These are phyloP conservation scores for Clitocybe nebularis DNA, from an alignment of 1,284 basidiomycete species.

Conservation along the genomic window DNA sequence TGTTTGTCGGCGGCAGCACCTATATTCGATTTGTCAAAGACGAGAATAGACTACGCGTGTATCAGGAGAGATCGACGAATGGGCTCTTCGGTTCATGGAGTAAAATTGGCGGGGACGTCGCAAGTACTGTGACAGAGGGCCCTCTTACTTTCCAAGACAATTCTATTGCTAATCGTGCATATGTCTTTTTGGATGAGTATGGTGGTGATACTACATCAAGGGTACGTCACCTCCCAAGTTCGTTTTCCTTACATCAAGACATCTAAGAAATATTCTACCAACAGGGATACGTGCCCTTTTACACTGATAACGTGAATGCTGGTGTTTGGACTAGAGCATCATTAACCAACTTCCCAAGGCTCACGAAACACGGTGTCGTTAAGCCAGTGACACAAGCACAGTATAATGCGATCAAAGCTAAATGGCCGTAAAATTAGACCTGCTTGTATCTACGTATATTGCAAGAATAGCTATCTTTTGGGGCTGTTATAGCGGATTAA, in stretches of 20 bases:
- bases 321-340: neutral
- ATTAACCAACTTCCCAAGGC: neutral
- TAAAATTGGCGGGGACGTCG: slow-evolving; percentile 6
- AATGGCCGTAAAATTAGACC: neutral
- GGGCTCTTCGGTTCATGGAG: slow-evolving; percentile 9
- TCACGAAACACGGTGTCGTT: neutral
- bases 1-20: slow-evolving; percentile 7
- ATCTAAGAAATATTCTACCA: neutral
- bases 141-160: slow-evolving; percentile 15
- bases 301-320: slow-evolving; percentile 3
- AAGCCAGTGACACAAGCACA: neutral
- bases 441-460: too few relatives aligned
- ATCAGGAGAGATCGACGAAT: slow-evolving; percentile 8
- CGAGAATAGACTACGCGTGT: slow-evolving; percentile 8
- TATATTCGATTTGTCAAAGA: slow-evolving; percentile 13
- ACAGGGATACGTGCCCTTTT: slow-evolving; percentile 13
- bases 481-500: too few relatives aligned
- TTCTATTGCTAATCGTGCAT: slow-evolving; percentile 5
- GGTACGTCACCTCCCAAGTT: slow-evolving; percentile 5
- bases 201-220: slow-evolving; percentile 4
- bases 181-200: slow-evolving; percentile 12
- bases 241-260: neutral
- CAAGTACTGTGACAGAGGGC: slow-evolving; percentile 9
- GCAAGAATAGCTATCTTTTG: too few relatives aligned
- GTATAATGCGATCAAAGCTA: neutral